Evolutionary conservation across 2,329 filamentous ascomycete genomes (phyloP).

Genomic region (Venturia oleaginea): DNA sequence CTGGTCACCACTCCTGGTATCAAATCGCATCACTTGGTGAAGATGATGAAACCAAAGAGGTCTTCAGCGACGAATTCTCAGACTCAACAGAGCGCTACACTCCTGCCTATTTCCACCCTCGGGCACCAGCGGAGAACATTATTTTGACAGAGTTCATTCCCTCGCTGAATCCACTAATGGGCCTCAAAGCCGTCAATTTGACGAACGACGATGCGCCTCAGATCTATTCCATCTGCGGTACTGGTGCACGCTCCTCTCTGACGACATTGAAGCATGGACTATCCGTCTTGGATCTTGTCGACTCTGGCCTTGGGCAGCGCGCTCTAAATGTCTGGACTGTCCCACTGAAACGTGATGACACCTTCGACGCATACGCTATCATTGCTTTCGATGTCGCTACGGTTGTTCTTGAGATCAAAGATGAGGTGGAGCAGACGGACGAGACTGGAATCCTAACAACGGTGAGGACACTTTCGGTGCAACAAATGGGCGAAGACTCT

Average conservation of each 20-base stretch:
- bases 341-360: constrained; percentile 69
- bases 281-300: constrained; percentile 91
- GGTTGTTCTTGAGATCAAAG: constrained; percentile 86
- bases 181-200: constrained; percentile 84
- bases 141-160: constrained; percentile 76
- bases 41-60: constrained; percentile 83
- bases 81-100: constrained; percentile 1
- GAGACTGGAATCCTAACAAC: constrained; percentile 87
- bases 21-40: constrained; percentile 97
- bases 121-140: constrained; percentile 54
- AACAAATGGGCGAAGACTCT: constrained; percentile 87
- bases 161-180: constrained; percentile 83
- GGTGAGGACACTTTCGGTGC: constrained; percentile 82
- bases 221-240: constrained; percentile 87
- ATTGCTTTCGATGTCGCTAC: constrained; percentile 86
- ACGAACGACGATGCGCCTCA: constrained; percentile 91
- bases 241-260: constrained; percentile 81
- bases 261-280: constrained; percentile 86
- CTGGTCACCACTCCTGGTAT: constrained; percentile 89
- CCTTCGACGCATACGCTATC: constrained; percentile 92
- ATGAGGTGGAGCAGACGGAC: constrained; percentile 91
- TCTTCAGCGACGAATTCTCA: constrained; percentile 67
- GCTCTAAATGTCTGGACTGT: constrained; percentile 93
- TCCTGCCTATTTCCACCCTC: constrained; percentile 2
- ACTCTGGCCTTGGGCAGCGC: constrained; percentile 80